Conservation (phyloP, 2,329 filamentous ascomycete species). For the Botrytis tulipae region DNA sequence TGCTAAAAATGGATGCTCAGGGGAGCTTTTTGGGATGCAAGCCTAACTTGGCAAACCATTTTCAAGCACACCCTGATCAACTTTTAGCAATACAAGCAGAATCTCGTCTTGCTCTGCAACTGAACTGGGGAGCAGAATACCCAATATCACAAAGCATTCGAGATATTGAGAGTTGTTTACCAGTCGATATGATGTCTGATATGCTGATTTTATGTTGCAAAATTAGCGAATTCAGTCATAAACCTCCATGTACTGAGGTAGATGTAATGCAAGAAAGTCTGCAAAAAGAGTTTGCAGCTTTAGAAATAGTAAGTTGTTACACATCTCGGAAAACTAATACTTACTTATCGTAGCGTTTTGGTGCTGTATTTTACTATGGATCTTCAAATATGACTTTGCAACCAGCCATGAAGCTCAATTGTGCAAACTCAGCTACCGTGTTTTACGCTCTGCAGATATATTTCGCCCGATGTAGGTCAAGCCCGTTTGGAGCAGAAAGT, state of each 20-base stretch:
- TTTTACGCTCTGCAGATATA: constrained; percentile 21
- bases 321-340: neutral
- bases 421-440: constrained; percentile 22
- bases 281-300: neutral
- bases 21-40: constrained; percentile 24
- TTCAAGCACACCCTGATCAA: constrained; percentile 16
- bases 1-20: constrained; percentile 26
- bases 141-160: constrained; percentile 25
- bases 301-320: constrained; percentile 1
- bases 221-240: neutral
- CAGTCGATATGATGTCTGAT: constrained; percentile 26
- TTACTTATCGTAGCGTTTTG: neutral
- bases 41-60: constrained; percentile 20
- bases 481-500: constrained; percentile 2
- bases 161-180: constrained; percentile 24
- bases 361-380: constrained; percentile 22
- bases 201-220: constrained; percentile 20
- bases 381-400: constrained; percentile 24
- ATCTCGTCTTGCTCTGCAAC: constrained; percentile 22
- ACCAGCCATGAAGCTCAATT: constrained; percentile 25
- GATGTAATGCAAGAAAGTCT: neutral
- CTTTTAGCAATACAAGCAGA: constrained; percentile 15
- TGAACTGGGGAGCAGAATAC: constrained; percentile 24
- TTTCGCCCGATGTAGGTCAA: neutral
- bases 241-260: neutral